Evolutionary conservation across 176 grass and related monocot genomes (phyloP), one percentile per base, ranked within the genome.

Genomic region (Areca catechu): DNA sequence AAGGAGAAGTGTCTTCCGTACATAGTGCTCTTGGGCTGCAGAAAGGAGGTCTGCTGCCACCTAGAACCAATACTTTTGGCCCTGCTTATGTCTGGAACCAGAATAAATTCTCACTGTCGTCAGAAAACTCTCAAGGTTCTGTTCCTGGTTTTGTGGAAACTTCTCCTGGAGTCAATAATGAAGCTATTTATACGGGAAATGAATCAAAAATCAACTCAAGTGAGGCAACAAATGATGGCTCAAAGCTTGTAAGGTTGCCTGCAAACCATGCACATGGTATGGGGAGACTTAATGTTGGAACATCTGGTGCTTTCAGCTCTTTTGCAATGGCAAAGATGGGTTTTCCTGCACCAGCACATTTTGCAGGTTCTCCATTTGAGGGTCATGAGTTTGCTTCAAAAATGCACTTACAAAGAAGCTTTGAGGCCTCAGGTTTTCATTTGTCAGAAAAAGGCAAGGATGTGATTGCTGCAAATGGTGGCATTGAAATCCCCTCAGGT

Each of bases 371-470:
- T 58, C 70, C 74, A 62, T 85, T 85, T 72, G 92, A 86, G 77
- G 80, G 68, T 63, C 61, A 74, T 61, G 74, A 73, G 43, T 67
- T 55, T 19, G 27, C 50, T 34, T 56, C 61, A 51, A 75, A 83
- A 58, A 24, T 73, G 15, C 79, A 67, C 19, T 59, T 73, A n/a
- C 49, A 59, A 43, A 83, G 74, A 56, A 69, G 66, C 37, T 53
- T 77, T 15, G 74, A 83, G 54, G 30, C 71, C 37, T 56, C 73
- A 19, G 71, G 78, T 63, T 88, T 84, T 64, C 91, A 90, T 43
- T 85, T 81, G 62, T 30, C 78, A 54, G 87, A 88, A 43, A 91
- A 80, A 75, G 87, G 87, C 70, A 92, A 92, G 71, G 93, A 98
- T 24, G 57, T 91, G 49, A 67, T 59, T 80, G 52, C 76, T 57